phyloP scores from a whole-genome alignment of 164 flowering plant genomes.

The Chloranthus sessilifolius region DNA sequence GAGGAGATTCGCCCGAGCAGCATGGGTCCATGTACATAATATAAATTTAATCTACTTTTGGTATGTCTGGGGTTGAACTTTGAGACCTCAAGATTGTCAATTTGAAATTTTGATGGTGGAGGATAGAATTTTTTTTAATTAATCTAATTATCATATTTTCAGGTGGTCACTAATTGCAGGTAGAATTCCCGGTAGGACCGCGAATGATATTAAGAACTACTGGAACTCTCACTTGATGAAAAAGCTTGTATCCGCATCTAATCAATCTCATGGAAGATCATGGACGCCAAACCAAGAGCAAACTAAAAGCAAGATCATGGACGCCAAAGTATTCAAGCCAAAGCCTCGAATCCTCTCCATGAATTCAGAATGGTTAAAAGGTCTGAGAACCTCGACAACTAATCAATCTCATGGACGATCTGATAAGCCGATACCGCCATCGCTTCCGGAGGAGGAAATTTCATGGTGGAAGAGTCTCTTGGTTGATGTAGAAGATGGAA shows the following conservation, averaged over 20 bases:
- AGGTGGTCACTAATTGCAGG: constrained; percentile 14
- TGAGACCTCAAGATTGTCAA: too few species aligned
- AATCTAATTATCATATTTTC: too few species aligned
- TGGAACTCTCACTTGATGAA: constrained; percentile 16
- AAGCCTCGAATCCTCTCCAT: background rate
- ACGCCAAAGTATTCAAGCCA: background rate
- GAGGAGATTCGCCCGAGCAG: too few species aligned
- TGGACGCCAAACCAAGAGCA: background rate
- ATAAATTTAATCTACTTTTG: too few species aligned
- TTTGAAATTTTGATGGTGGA: too few species aligned
- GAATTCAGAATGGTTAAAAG: background rate
- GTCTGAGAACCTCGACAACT: background rate
- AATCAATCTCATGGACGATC: background rate
- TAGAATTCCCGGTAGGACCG: constrained; percentile 12
- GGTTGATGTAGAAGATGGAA: constrained; percentile 2
- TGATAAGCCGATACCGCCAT: background rate
- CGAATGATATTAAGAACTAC: constrained; percentile 12
- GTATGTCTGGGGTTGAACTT: too few species aligned
- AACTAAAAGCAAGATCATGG: background rate
- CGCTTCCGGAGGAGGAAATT: background rate
- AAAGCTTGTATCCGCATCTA: constrained; percentile 1
- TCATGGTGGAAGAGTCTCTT: constrained; percentile 6
- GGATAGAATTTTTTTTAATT: too few species aligned
- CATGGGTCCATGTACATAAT: too few species aligned
- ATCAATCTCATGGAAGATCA: too few species aligned